Base-by-base conservation (phyloP, 768 basidiomycete species). In the Porpolomopsis calyptriformis region DNA sequence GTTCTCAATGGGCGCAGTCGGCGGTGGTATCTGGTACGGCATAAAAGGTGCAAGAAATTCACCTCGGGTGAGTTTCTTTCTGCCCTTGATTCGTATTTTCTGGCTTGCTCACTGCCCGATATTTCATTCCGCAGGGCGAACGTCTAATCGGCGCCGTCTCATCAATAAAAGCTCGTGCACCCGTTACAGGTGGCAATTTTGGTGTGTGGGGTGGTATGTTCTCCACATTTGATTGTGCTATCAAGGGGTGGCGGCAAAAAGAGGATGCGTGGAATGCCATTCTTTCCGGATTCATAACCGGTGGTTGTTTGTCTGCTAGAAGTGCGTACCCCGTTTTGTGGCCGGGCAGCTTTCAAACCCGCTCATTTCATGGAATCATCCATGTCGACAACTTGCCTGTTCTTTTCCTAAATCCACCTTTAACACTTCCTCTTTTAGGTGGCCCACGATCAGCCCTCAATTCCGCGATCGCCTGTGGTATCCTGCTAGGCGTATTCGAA, bases 241-340 rank as follows among this genome's bases (percentile, higher is more conserved):
- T 99, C 55, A 98, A 99, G 67, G 89, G 91, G 11, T 89, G 80
- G 71, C 75, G 92, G 62, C 91, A 96, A 70, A 96, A 97, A 62
- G 92, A 96, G 66, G 93, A 96, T 63, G 87, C 94, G 43, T 99
- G 92, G 92, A 99, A 99, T 60, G 92, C 92, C 34, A 98, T 99
- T 57, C 84, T 96, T 43, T 91, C 92, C 20, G 96, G 96, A 37
- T 99, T 99, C 69, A 77, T 96, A 81, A 98, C 96, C 8, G 96
- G 96, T 65, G 96, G 96, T 46, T 93, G 88, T 63, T 67, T 97
- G 45, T 96, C 94, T 48, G 77, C 86, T 51, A 77, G 94, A 69
- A 89, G 94, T 96, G 64, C 66, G 88, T 81, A 24, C 18, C 43
- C 16, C 20, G 31, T n/a, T n/a, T n/a, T n/a, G n/a, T n/a, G n/a